A percentile compares a stretch with the other conserved stretches of the same genome.
These are phyloP conservation scores for Tulasnella sp. DNA, from an alignment of 768 basidiomycete genomes.

Conservation along the genomic window DNA sequence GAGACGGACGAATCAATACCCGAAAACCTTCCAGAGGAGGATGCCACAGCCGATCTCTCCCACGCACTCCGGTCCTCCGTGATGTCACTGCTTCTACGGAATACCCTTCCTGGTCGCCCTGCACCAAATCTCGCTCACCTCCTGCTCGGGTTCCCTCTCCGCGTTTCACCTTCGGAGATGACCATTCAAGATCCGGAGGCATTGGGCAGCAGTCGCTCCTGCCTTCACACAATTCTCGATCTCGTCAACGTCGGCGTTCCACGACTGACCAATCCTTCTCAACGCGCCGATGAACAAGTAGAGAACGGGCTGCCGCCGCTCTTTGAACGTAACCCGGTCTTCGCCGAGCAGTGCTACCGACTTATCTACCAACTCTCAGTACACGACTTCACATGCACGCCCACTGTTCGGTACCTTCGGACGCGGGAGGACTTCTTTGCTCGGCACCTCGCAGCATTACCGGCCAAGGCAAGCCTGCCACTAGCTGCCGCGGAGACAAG, in stretches of 20 bases:
- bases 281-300: constrained; percentile 35
- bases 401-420: constrained; percentile 78
- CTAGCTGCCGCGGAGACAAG: constrained; percentile 52
- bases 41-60: constrained; percentile 36
- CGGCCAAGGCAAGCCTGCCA: constrained; percentile 47
- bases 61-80: constrained; percentile 73
- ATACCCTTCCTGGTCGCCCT: constrained; percentile 56
- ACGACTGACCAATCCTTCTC: constrained; percentile 41
- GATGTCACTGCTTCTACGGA: constrained; percentile 76
- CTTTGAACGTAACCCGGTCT: constrained; percentile 51
- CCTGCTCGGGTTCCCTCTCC: constrained; percentile 65
- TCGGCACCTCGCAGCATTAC: constrained; percentile 74
- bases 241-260: constrained; percentile 72
- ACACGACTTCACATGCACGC: constrained; percentile 78
- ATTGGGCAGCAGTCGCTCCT: constrained; percentile 62
- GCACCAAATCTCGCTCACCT: constrained; percentile 88
- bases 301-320: constrained; percentile 31
- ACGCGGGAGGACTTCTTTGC: constrained; percentile 87
- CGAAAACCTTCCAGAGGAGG: constrained; percentile 25
- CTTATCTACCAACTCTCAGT: constrained; percentile 81
- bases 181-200: constrained; percentile 77
- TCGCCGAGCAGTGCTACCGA: constrained; percentile 83
- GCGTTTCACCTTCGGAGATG: constrained; percentile 51
- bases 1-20: constrained; percentile 46
- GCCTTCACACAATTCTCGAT: constrained; percentile 76